Percentiles rank a stretch among this genome's conserved stretches.
These are phyloP conservation scores for Oryza rufipogon DNA, from an alignment of 176 grass and related monocot genomes.

Conservation along the genomic window DNA sequence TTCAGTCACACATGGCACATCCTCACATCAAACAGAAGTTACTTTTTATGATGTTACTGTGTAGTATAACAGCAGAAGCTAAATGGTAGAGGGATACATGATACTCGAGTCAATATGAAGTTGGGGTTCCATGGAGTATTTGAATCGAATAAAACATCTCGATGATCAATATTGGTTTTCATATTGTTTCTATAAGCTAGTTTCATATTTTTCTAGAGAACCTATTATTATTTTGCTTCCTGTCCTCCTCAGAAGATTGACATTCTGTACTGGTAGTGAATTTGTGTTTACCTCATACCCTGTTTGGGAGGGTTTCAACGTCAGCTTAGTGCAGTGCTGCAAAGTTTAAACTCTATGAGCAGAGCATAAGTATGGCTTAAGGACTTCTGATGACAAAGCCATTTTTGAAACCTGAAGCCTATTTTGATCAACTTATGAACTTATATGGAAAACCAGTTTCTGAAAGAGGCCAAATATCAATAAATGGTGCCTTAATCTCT, in stretches of 20 bases:
- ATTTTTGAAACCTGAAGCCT: neutral
- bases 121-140: conserved; percentile 3
- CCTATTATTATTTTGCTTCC: neutral
- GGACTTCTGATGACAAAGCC: conserved; percentile 2
- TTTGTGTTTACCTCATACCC: neutral
- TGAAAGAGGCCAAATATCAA: neutral
- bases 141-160: neutral
- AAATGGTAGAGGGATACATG: neutral
- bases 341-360: neutral
- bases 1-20: conserved; percentile 1
- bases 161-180: neutral
- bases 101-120: neutral
- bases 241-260: neutral
- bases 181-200: conserved; percentile 13
- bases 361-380: neutral
- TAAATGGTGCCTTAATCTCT: neutral
- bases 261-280: neutral
- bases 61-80: neutral
- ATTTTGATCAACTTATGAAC: neutral
- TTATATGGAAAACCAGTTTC: neutral
- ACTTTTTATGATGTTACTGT: neutral
- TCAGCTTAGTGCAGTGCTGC: conserved; percentile 8
- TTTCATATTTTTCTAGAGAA: conserved; percentile 1
- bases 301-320: neutral
- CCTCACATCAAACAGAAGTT: neutral